A percentile compares a stretch with the other conserved stretches of the same genome.
These are phyloP conservation scores for Fusarium sp. DNA, from an alignment of 2,329 filamentous ascomycete genomes.

Conservation along the genomic window DNA sequence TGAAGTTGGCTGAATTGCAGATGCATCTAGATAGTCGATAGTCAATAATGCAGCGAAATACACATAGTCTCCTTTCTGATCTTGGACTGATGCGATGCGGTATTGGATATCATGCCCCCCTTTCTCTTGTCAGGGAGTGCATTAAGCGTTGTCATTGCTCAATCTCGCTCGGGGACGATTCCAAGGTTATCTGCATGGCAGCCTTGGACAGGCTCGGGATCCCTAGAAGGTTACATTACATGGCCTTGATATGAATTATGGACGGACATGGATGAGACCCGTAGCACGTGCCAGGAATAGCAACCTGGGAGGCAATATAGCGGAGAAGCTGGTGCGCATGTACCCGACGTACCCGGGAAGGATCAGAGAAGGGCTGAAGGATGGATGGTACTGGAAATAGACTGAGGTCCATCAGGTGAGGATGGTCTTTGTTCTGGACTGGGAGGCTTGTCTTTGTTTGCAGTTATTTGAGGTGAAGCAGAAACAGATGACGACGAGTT, in stretches of 20 bases:
- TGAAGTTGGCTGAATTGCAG: not conserved
- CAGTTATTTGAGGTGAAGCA: slow-evolving; percentile 11
- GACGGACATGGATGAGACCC: not conserved
- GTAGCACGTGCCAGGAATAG: slow-evolving; percentile 25
- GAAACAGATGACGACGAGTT: not conserved
- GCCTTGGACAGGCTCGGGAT: not conserved
- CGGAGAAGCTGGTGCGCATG: slow-evolving; percentile 16
- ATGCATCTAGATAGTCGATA: not conserved
- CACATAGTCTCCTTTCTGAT: not conserved
- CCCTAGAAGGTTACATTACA: slow-evolving; percentile 4
- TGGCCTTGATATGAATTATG: not conserved
- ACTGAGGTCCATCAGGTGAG: slow-evolving; percentile 1
- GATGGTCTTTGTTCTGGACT: not conserved
- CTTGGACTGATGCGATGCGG: not conserved
- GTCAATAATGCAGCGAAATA: not conserved
- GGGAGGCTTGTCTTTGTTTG: slow-evolving; percentile 5
- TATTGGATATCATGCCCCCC: slow-evolving; percentile 10
- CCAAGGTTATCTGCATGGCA: slow-evolving; percentile 24
- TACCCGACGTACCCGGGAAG: not conserved
- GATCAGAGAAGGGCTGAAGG: not conserved
- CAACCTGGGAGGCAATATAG: slow-evolving; percentile 10
- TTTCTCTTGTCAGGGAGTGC: not conserved
- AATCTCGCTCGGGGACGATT: slow-evolving; percentile 29
- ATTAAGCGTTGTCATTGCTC: not conserved
- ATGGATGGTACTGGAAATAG: slow-evolving; percentile 4